Evolutionary conservation across 2,329 filamentous ascomycete genomes (phyloP).

Genomic region (Alternaria longipes): DNA sequence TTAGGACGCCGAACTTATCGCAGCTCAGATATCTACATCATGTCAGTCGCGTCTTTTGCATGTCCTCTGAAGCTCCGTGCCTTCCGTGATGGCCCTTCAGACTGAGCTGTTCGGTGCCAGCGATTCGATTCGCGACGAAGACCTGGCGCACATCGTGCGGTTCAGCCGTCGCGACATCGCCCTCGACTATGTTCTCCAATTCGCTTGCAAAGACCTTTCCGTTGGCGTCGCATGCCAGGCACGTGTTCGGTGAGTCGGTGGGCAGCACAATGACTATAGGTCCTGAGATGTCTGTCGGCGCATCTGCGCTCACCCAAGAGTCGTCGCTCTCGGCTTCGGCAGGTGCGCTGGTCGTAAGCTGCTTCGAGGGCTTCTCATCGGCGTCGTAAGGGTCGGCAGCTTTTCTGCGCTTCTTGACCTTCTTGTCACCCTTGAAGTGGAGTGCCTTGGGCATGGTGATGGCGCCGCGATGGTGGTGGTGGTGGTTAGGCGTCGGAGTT

Average conservation of each 20-base stretch:
- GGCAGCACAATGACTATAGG: conserved; percentile 85
- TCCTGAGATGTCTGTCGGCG: conserved; percentile 76
- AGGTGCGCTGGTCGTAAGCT: conserved; percentile 46
- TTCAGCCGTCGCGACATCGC: conserved; percentile 83
- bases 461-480: conserved; percentile 16
- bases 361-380: conserved; percentile 46
- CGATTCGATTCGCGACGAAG: conserved; percentile 86
- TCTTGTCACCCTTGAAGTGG: conserved; percentile 97
- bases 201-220: conserved; percentile 85
- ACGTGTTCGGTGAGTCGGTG: conserved; percentile 71
- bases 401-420: conserved; percentile 89
- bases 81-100: conserved; percentile 92
- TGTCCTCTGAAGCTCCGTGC: conserved; percentile 53
- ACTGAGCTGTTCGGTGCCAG: conserved; percentile 81
- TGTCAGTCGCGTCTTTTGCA: background rate
- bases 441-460: conserved; percentile 83
- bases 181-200: conserved; percentile 89
- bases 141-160: conserved; percentile 96
- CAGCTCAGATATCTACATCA: conserved; percentile 77
- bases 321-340: conserved; percentile 72
- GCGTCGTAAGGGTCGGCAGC: conserved; percentile 62
- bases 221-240: conserved; percentile 83
- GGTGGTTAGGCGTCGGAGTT: conserved; percentile 20
- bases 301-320: conserved; percentile 89
- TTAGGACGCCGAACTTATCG: conserved; percentile 82